Conservation (phyloP, 805 yeast species). For the Starmerella stigmatis region DNA sequence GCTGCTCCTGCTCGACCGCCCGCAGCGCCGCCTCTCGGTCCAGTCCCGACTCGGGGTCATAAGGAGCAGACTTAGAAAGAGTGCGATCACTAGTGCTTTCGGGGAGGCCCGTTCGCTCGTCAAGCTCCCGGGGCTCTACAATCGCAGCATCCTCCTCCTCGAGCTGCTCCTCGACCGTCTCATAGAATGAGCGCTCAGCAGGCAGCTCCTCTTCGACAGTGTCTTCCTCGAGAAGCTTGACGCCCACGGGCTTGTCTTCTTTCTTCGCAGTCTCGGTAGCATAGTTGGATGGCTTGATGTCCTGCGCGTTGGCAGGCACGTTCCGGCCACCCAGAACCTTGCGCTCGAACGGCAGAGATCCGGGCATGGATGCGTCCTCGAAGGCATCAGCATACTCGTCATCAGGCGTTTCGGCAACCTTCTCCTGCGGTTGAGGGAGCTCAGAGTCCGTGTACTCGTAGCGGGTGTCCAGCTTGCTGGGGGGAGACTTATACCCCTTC, state of each 20-base stretch:
- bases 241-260: not conserved
- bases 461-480: not conserved
- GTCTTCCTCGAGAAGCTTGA: too few species aligned
- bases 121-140: not conserved
- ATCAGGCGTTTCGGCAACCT: not conserved
- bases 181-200: slow-evolving; percentile 3
- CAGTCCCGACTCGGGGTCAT: not conserved
- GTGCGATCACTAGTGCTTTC: slow-evolving; percentile 8
- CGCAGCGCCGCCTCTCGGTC: slow-evolving; percentile 5
- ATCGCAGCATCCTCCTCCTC: slow-evolving; percentile 2
- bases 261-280: not conserved
- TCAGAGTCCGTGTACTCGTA: slow-evolving; percentile 1
- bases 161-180: not conserved
- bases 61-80: not conserved
- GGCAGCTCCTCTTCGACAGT: not conserved
- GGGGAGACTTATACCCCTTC: too few species aligned
- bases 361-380: slow-evolving; percentile 1
- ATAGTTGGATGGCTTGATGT: not conserved
- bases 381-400: slow-evolving; percentile 5
- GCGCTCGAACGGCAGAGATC: slow-evolving; percentile 3
- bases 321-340: not conserved
- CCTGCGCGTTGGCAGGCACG: not conserved
- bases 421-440: slow-evolving; percentile 3
- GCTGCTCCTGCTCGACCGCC: not conserved
- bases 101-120: not conserved